Evolutionary conservation across 257 asterid species (phyloP), one percentile per base, ranked within the genome.

Genomic region (Echium plantagineum): DNA sequence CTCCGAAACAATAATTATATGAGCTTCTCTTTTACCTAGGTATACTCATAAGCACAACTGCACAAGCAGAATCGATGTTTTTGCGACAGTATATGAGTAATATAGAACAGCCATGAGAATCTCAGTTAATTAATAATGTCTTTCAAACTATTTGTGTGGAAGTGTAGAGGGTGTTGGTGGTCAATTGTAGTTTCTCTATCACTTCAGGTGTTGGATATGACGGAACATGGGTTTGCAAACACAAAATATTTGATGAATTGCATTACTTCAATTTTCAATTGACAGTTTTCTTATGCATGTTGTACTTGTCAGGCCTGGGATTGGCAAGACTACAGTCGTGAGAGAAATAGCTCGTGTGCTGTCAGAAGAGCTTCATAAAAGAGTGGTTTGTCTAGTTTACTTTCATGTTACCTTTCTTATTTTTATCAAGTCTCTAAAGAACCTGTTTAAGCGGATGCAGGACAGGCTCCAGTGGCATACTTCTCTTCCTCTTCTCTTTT

Each of bases 321-420:
- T 85, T 31, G 96, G 96, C 55, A 87, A 87, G 65, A 85, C 96
- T 53, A 87, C 96, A 57, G 73, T 82, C 20, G 66, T 85, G 86
- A 67, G 94, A 64, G 96, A 83, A 75, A 80, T 87, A 70, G 75
- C 91, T 58, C 80, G 81, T 60, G 81, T 78, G 55, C 59, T 82
- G 76, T 78, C 96, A 3, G 89, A 80, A 22, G 89, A 87, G 68
- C 82, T 82, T 68, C 91, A 30, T 28, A 87, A 85, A 75, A 79
- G 96, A 81, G 96, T 87, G 89, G 95, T 87, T 63, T 56, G 94
- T 78, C 59, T 17, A 68, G 65, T 61, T 46, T 15, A 42, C 57
- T 10, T 28, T 35, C 13, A 48, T 9, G 15, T 5, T 18, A 6
- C 12, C 26, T 42, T n/a, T 42, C 63, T 21, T 52, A 15, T 52